Evolutionary conservation across 176 grass and related monocot genomes (phyloP).

Genomic region (Aechmea fasciata): DNA sequence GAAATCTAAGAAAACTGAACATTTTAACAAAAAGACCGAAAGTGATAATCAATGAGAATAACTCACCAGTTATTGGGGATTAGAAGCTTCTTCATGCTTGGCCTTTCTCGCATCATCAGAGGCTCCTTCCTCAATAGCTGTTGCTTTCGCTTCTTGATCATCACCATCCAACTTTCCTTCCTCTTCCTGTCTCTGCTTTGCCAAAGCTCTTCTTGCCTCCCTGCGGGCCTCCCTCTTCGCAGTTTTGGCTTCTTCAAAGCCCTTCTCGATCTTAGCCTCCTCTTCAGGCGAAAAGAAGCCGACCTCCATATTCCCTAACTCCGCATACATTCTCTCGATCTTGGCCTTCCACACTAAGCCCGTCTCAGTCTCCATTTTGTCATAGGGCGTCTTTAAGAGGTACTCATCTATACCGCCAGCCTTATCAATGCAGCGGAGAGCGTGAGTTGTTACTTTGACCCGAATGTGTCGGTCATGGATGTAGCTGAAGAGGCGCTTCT

Average conservation of each 20-base stretch:
- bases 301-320: conserved; percentile 54
- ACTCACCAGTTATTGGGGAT: conserved; percentile 26
- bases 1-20: no score
- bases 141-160: conserved; percentile 10
- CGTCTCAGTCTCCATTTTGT: conserved; percentile 86
- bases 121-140: conserved; percentile 22
- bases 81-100: conserved; percentile 13
- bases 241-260: conserved; percentile 39
- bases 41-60: background rate
- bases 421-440: conserved; percentile 93
- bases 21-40: no score
- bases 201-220: conserved; percentile 43
- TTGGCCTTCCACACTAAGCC: conserved; percentile 74
- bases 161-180: conserved; percentile 14
- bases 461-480: conserved; percentile 78
- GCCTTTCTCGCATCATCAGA: conserved; percentile 19
- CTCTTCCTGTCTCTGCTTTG: conserved; percentile 44
- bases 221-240: conserved; percentile 39
- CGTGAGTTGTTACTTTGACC: conserved; percentile 83
- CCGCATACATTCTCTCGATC: conserved; percentile 89
- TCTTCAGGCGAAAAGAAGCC: conserved; percentile 73
- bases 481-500: conserved; percentile 94
- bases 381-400: conserved; percentile 82
- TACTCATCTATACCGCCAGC: conserved; percentile 97
- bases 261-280: conserved; percentile 55